phyloP scores from a whole-genome alignment of 176 grass and related monocot genomes.

The Avena atlantica region DNA sequence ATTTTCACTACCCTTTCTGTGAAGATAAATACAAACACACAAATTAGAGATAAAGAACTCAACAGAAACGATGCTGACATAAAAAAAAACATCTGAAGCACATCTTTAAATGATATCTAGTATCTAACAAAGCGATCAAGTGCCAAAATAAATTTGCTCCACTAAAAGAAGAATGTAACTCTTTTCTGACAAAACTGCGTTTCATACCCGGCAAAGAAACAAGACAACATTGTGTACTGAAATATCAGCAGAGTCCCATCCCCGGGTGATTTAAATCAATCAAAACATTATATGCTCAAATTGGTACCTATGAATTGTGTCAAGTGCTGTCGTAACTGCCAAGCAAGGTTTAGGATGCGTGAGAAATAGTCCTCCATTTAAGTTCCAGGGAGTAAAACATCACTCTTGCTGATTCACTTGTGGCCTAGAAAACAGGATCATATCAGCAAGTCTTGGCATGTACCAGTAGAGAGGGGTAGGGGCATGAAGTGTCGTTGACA shows the following conservation, averaged over 20 bases:
- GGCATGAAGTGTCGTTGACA: not conserved
- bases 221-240: not conserved
- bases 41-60: not conserved
- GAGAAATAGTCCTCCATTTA: slow-evolving; percentile 74
- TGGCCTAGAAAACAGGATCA: slow-evolving; percentile 37
- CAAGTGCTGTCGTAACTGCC: slow-evolving; percentile 62
- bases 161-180: not conserved
- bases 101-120: not conserved
- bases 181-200: not conserved
- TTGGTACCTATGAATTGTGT: slow-evolving; percentile 70
- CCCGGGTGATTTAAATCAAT: not conserved
- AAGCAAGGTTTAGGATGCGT: slow-evolving; percentile 61
- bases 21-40: slow-evolving; percentile 33
- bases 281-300: slow-evolving; percentile 1
- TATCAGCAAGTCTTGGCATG: slow-evolving; percentile 21
- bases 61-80: not conserved
- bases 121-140: not conserved
- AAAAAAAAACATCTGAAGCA: not conserved
- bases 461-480: not conserved
- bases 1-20: slow-evolving; percentile 39
- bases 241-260: not conserved
- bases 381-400: slow-evolving; percentile 27
- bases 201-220: slow-evolving; percentile 1
- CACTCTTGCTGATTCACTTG: slow-evolving; percentile 12
- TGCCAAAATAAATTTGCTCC: not conserved